Base-by-base conservation (phyloP, 306 rosid genomes). In the Astragalus glycyphyllos region DNA sequence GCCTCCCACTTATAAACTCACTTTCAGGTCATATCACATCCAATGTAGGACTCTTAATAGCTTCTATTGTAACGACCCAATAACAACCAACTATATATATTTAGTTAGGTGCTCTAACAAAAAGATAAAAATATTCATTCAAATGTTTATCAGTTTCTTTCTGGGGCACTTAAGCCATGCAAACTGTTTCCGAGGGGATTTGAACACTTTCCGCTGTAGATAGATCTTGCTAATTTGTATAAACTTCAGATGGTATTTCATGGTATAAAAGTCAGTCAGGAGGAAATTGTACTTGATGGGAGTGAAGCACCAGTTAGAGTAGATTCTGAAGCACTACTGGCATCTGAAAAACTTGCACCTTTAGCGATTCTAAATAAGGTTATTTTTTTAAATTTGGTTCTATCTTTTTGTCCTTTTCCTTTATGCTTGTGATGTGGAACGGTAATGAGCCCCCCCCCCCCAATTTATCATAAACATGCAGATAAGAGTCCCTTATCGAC, bases 221-320 rank as follows among this genome's bases (percentile, higher is more conserved):
- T 64, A 23, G 58, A 50, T 47, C 69, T 65, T 34, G 7, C 48
- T 73, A 80, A 77, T 73, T 61, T 77, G 17, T 71, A 12, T 66
- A 41, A 59, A 71, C 75, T 70, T 47, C 67, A 94, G 98, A 70
- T 87, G 59, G 75, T 76, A 61, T 94, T 90, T 85, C 98, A 91
- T 75, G 98, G 98, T 73, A 77, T 94, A 72, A 84, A 74, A 73
- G 76, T 86, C 40, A 74, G 86, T 68, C 85, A 86, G 83, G 85
- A 83, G 76, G 95, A 87, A 83, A 66, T 90, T 49, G 57, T 91
- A 65, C 95, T 94, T 53, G 98, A 91, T 86, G 98, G 98, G 83
- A 94, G 98, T 84, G 98, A 94, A 69, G 97, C 86, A 58, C 97
- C 96, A 11, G 69, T 81, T 51, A 90, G 95, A 83, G 84, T 94